Base-by-base conservation (phyloP, 176 grass and related monocot species). In the Avena sativa region DNA sequence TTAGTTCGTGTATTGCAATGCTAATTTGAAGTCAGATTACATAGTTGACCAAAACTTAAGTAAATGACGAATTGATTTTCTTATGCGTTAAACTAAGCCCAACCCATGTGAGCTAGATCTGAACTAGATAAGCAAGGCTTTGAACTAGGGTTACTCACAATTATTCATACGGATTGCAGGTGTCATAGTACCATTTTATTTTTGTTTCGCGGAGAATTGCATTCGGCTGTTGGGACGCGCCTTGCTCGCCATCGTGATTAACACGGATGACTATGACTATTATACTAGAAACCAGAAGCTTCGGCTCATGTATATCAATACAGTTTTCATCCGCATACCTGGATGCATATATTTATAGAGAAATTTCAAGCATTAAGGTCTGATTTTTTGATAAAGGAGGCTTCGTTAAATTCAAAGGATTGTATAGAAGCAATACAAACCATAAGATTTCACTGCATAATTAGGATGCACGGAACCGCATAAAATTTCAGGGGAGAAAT, bases 1-100 rank as follows among this genome's bases (percentile, higher is more conserved):
- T 76, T 76, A 76, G 73, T 76, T 83, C 52, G 51, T 73, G 13
- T 9, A 81, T 28, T 28, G 21, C 58, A 28, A 62, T 63, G 12
- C 38, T 49, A 20, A 47, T 32, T 17, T 49, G 1, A 43, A 67
- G 79, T 67, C 44, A 67, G 44, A 81, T 48, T 20, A 13, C 32
- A 69, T 70, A 19, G 23, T 64, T 51, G 34, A 60, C 34, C 20
- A 5, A 3, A 72, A 4, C n/a, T 12, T 28, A 59, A 40, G 8
- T 53, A 30, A 76, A 4, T 15, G 13, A 28, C 2, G 28, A 10
- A 8, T 57, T 57, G 13, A 51, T 36, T 36, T 2, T 30, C 50
- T 20, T 67, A n/a, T 0, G 44, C 28, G 8, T 50, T 55, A 21
- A 50, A 82, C 49, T 64, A 64, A 20, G 53, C 61, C 23, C 4